A percentile compares a stretch with the other conserved stretches of the same genome.
These are phyloP conservation scores for Aspergillus sclerotiicarbonarius DNA, from an alignment of 495 filamentous ascomycete species.

Conservation along the genomic window DNA sequence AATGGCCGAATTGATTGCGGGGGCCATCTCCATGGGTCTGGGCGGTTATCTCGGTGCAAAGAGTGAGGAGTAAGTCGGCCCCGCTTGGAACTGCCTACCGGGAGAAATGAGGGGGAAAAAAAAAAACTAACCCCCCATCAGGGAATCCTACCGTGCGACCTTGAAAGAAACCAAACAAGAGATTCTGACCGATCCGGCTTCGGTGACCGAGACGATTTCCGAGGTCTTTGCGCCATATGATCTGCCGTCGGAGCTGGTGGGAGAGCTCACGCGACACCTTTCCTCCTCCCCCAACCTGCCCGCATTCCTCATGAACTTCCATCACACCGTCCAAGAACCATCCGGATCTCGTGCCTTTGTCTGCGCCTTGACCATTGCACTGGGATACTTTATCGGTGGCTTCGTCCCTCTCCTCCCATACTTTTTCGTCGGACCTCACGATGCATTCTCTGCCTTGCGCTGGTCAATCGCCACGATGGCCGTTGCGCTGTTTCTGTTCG, in stretches of 20 bases:
- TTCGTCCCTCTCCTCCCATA: constrained; percentile 74
- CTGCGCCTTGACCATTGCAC: constrained; percentile 63
- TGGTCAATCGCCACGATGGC: constrained; percentile 71
- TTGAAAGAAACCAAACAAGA: constrained; percentile 44
- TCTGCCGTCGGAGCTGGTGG: constrained; percentile 45
- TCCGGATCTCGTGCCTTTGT: constrained; percentile 52
- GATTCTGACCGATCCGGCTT: constrained; percentile 36
- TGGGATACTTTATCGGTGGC: constrained; percentile 74
- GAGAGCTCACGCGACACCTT: constrained; percentile 48
- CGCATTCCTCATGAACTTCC: constrained; percentile 58
- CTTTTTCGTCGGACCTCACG: constrained; percentile 58
- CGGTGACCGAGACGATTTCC: constrained; percentile 38
- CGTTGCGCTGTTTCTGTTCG: constrained; percentile 69
- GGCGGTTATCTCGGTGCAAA: constrained; percentile 66
- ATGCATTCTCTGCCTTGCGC: constrained; percentile 59
- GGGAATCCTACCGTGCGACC: constrained; percentile 54
- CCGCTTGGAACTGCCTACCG: too few relatives aligned
- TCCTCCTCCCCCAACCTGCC: constrained; percentile 46
- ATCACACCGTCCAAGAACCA: constrained; percentile 52
- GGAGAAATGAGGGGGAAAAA: too few relatives aligned
- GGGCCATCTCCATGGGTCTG: constrained; percentile 58
- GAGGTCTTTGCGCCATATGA: constrained; percentile 57
- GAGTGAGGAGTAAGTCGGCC: constrained; percentile 62
- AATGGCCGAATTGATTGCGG: constrained; percentile 56
- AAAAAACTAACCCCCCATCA: constrained; percentile 17